Percentiles rank a stretch among this genome's conserved stretches.
Conservation (phyloP, 1,284 basidiomycete species). For the Tilletia walkeri region DNA sequence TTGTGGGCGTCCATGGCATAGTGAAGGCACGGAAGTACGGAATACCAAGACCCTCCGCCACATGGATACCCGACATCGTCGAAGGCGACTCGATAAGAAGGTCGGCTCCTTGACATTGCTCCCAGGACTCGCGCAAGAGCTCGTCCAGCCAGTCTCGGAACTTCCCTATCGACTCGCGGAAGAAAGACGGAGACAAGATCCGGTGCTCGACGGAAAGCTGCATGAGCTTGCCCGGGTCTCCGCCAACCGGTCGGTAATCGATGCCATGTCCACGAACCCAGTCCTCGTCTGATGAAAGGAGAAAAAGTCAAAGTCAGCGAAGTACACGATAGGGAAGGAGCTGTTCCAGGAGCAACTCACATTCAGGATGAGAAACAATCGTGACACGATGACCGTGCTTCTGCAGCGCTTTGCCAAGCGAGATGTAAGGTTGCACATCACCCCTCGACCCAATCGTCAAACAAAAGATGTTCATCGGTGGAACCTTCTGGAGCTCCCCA, state of each 20-base stretch:
- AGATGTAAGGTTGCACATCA: slow-evolving; percentile 64
- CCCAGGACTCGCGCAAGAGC: slow-evolving; percentile 39
- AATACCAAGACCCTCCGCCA: slow-evolving; percentile 46
- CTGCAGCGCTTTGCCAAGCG: slow-evolving; percentile 59
- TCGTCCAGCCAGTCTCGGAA: slow-evolving; percentile 50
- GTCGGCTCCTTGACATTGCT: slow-evolving; percentile 45
- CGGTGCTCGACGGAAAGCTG: slow-evolving; percentile 45
- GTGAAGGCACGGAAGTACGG: slow-evolving; percentile 52
- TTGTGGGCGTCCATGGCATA: slow-evolving; percentile 50
- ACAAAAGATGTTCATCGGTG: slow-evolving; percentile 41
- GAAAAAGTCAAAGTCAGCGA: not conserved
- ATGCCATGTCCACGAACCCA: slow-evolving; percentile 60
- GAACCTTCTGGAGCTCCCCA: slow-evolving; percentile 25
- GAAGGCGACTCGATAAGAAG: slow-evolving; percentile 48
- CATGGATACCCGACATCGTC: slow-evolving; percentile 49
- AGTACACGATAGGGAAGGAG: not conserved
- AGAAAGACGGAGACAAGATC: slow-evolving; percentile 38
- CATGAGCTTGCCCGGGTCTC: slow-evolving; percentile 46
- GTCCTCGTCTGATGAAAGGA: slow-evolving; percentile 55
- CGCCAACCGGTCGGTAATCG: slow-evolving; percentile 40
- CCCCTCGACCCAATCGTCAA: slow-evolving; percentile 63
- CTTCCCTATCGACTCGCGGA: slow-evolving; percentile 40
- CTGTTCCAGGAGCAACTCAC: not conserved
- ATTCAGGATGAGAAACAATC: slow-evolving; percentile 68
- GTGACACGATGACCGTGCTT: slow-evolving; percentile 62